These are phyloP conservation scores for Alternaria sp. DNA, from an alignment of 2,329 filamentous ascomycete species.

Conservation along the genomic window DNA sequence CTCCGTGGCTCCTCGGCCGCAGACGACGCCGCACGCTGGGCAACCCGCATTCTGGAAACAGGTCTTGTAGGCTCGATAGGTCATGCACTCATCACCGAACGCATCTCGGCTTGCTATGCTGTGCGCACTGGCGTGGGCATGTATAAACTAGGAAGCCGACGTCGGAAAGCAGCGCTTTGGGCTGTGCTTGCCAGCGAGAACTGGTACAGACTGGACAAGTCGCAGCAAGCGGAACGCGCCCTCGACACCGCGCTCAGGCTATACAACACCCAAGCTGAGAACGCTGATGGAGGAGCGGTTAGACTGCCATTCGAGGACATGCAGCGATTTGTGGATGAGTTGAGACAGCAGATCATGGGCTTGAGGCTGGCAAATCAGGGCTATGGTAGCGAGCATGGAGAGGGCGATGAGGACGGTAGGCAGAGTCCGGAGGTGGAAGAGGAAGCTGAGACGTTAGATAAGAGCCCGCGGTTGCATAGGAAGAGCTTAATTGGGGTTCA, in stretches of 20 bases:
- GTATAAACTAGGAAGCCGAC: slow-evolving; percentile 72
- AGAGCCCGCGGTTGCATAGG: slow-evolving; percentile 46
- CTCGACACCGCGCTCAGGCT: slow-evolving; percentile 70
- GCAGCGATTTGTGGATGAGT: slow-evolving; percentile 68
- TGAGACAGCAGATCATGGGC: slow-evolving; percentile 67
- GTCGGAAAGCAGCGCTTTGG: slow-evolving; percentile 89
- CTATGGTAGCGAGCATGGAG: slow-evolving; percentile 49
- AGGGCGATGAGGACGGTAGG: slow-evolving; percentile 12
- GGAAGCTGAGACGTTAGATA: slow-evolving; percentile 45
- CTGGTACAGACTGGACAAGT: slow-evolving; percentile 80
- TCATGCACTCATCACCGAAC: slow-evolving; percentile 83
- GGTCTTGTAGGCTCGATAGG: slow-evolving; percentile 76
- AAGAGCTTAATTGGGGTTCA: slow-evolving; percentile 51
- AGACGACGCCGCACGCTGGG: slow-evolving; percentile 89
- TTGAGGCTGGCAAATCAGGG: slow-evolving; percentile 47
- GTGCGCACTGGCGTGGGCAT: slow-evolving; percentile 72
- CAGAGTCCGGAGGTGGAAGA: slow-evolving; percentile 42
- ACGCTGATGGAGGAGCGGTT: slow-evolving; percentile 8
- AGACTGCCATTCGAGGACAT: slow-evolving; percentile 59
- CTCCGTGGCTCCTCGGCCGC: slow-evolving; percentile 78
- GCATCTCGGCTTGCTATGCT: slow-evolving; percentile 82
- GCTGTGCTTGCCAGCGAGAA: slow-evolving; percentile 80
- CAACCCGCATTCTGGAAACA: slow-evolving; percentile 74
- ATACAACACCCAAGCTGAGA: slow-evolving; percentile 53
- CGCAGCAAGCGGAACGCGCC: slow-evolving; percentile 77